These are phyloP conservation scores for Urostyla sp. DNA, from an alignment of 73 alveolate genomes.

Conservation along the genomic window DNA sequence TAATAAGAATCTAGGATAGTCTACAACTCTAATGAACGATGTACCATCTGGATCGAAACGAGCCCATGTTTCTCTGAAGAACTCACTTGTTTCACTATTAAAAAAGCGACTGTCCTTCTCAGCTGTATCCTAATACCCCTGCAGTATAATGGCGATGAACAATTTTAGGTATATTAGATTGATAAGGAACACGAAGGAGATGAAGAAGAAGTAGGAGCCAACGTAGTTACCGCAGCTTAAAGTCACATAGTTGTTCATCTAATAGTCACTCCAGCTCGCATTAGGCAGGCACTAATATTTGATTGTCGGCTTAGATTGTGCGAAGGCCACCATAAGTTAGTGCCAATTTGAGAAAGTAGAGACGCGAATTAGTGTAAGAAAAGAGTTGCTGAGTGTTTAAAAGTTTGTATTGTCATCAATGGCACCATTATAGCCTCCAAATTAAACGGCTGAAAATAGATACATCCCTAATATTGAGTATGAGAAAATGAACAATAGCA, in stretches of 20 bases:
- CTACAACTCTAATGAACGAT: conserved; percentile 12
- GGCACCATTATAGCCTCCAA: conserved; percentile 66
- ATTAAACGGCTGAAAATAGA: conserved; percentile 77
- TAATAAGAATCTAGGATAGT: conserved; percentile 21
- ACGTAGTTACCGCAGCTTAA: conserved; percentile 53
- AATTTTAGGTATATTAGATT: conserved; percentile 67
- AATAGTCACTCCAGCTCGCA: conserved; percentile 23
- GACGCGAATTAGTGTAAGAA: conserved; percentile 77
- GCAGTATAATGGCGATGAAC: conserved; percentile 74
- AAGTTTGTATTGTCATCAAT: conserved; percentile 81
- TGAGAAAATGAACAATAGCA: conserved; percentile 88
- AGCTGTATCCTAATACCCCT: conserved; percentile 44
- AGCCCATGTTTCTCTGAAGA: conserved; percentile 54
- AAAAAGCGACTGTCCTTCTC: conserved; percentile 26
- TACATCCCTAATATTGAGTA: conserved; percentile 93
- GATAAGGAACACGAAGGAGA: conserved; percentile 54
- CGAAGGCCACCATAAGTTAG: conserved; percentile 73
- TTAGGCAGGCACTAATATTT: conserved; percentile 2
- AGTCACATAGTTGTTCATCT: conserved; percentile 4
- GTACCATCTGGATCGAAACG: conserved; percentile 47
- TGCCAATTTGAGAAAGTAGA: conserved; percentile 96
- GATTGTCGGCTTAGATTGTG: not conserved
- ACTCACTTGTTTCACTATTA: conserved; percentile 5
- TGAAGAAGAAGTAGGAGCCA: conserved; percentile 44
- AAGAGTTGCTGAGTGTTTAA: conserved; percentile 78